Evolutionary conservation across 495 filamentous ascomycete species (phyloP).

Genomic region (Peziza echinospora): DNA sequence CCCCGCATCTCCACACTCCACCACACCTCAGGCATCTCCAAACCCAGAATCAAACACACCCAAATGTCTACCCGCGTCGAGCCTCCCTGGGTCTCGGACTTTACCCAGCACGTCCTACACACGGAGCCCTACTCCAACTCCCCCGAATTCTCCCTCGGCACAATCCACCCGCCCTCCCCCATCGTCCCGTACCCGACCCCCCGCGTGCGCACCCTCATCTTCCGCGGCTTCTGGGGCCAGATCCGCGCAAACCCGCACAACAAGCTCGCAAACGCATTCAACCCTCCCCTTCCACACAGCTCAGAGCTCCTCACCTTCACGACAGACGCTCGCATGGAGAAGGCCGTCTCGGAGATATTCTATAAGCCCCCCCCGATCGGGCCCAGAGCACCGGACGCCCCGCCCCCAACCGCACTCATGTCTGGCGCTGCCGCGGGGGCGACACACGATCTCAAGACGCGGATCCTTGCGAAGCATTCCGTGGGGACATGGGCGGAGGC

Average conservation of each 20-base stretch:
- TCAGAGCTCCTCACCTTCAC: constrained; percentile 59
- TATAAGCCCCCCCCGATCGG: neutral
- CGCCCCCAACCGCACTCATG: too few species aligned
- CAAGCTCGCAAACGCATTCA: constrained; percentile 29
- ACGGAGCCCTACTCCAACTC: neutral
- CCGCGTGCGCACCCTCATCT: constrained; percentile 39
- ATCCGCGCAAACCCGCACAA: constrained; percentile 49
- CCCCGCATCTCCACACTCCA: too few species aligned
- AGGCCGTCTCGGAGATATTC: constrained; percentile 24
- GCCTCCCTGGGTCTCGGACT: too few species aligned
- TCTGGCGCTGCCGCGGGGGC: too few species aligned
- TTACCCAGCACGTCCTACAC: neutral
- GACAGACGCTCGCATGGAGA: constrained; percentile 71
- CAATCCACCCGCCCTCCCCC: neutral
- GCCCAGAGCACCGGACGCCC: neutral
- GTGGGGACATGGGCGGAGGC: too few species aligned
- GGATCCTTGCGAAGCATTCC: too few species aligned
- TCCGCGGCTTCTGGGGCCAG: constrained; percentile 60
- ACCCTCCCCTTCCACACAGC: constrained; percentile 39
- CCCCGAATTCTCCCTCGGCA: neutral
- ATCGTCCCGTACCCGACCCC: constrained; percentile 12
- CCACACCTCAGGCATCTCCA: too few species aligned
- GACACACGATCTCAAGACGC: too few species aligned
- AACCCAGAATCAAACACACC: too few species aligned
- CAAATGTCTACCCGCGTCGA: too few species aligned